Evolutionary conservation across 306 rosid species (phyloP).

Genomic region (Trifolium pratense): DNA sequence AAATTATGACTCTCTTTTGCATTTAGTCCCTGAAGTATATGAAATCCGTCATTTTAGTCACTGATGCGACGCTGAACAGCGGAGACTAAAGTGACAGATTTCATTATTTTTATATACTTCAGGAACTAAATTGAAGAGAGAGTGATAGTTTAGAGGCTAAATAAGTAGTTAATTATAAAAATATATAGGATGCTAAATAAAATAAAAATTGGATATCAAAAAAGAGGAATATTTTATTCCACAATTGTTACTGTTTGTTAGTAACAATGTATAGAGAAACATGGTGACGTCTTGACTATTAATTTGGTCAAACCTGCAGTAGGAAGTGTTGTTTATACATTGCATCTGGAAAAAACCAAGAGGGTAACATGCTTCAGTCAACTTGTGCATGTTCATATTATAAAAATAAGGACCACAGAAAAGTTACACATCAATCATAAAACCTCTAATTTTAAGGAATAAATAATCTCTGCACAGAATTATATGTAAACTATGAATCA

Average conservation of each 20-base stretch:
- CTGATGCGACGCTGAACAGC: background rate
- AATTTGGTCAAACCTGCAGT: slow-evolving; percentile 54
- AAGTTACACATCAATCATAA: slow-evolving; percentile 11
- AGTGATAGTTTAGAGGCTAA: background rate
- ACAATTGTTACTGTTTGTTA: background rate
- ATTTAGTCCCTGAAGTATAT: background rate
- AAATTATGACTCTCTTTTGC: background rate
- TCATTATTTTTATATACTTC: background rate
- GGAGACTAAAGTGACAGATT: background rate
- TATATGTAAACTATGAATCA: slow-evolving; percentile 11
- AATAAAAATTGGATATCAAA: background rate
- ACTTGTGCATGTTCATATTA: slow-evolving; percentile 69
- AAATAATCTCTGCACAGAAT: background rate
- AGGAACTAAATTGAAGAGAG: background rate
- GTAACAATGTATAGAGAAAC: slow-evolving; percentile 1
- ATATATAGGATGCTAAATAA: background rate
- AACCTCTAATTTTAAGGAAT: background rate
- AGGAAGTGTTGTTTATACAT: slow-evolving; percentile 56
- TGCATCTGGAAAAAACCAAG: slow-evolving; percentile 49
- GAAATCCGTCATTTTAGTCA: background rate
- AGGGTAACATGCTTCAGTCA: slow-evolving; percentile 81
- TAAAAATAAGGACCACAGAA: slow-evolving; percentile 18
- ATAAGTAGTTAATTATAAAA: background rate
- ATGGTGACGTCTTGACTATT: slow-evolving; percentile 27
- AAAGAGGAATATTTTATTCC: background rate